Evolutionary conservation across 2,329 filamentous ascomycete genomes (phyloP), one percentile per base, ranked within the genome.

Genomic region (Venturiaceae sp.): DNA sequence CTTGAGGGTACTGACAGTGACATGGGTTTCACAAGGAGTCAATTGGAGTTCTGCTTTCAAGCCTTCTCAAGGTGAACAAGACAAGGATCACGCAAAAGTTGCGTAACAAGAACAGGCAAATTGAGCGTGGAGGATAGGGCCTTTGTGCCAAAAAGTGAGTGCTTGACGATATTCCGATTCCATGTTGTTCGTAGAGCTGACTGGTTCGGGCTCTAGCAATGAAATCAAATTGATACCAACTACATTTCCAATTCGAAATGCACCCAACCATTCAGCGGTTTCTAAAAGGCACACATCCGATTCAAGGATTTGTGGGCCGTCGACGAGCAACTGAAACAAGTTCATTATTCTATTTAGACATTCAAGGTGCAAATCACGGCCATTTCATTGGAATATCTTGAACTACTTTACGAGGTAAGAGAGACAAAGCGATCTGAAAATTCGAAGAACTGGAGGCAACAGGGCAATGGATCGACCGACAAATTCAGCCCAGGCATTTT

Each of bases 41-140:
- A 23, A 34, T 14, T 34, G 30, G 50, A 23, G 9, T 36, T 53
- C 19, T 36, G 14, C 19, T 11, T 21, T 36, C 50, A 36, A 37
- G 19, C 7, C 14, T 21, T 14, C 13, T 30, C 34, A 11, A n/a
- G 36, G 6, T 14, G 19, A 34, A n/a, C 23, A 34, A 32, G 16
- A 13, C 28, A 50, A 30, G 32, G 19, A 53, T n/a, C 32, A 14
- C 32, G 30, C 32, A 53, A 16, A n/a, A 37, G 19, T n/a, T 34
- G 52, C 0, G 94, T 94, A 70, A 99, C 94, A 66, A 99, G 99
- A 0, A 96, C 91, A 1, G 92, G 92, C 2, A 96, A 77, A 63
- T 94, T 87, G 71, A 99, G 83, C 39, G 92, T 81, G 62, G 82
- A 83, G n/a, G 77, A 80, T 54, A 96, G 79, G 56, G 86, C 86